These are phyloP conservation scores for Candida buenavistaensis DNA, from an alignment of 1,139 yeast species.

Conservation along the genomic window DNA sequence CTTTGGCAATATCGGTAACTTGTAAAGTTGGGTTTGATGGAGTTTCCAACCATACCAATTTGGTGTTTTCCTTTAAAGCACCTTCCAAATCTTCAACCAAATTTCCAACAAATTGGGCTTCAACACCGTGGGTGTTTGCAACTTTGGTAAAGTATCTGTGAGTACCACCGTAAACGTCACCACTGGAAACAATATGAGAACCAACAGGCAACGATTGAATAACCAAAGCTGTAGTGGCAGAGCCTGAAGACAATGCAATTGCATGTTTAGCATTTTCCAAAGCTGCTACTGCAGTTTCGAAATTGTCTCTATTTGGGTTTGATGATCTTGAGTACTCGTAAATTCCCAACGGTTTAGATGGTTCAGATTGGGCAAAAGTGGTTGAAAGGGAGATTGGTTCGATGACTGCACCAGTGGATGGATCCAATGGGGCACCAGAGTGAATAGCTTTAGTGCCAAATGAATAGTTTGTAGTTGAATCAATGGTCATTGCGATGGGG, in stretches of 20 bases:
- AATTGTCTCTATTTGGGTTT: constrained; percentile 84
- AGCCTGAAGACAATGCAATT: constrained; percentile 80
- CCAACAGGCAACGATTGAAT: constrained; percentile 73
- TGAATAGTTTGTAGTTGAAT: constrained; percentile 28
- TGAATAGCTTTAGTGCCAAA: constrained; percentile 86
- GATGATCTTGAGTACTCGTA: constrained; percentile 88
- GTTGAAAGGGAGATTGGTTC: constrained; percentile 84
- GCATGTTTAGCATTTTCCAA: constrained; percentile 78
- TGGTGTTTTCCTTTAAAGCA: constrained; percentile 61
- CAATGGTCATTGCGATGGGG: constrained; percentile 31
- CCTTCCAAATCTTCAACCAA: constrained; percentile 59
- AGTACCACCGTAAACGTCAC: constrained; percentile 93
- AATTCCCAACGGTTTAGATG: constrained; percentile 73
- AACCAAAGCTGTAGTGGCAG: constrained; percentile 81
- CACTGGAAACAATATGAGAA: constrained; percentile 76
- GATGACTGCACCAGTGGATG: constrained; percentile 82
- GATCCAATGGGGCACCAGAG: constrained; percentile 76
- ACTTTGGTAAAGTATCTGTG: constrained; percentile 89
- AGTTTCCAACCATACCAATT: constrained; percentile 84
- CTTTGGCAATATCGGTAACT: constrained; percentile 68
- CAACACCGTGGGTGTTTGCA: constrained; percentile 77
- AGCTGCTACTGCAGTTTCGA: constrained; percentile 79
- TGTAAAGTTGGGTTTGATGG: constrained; percentile 87
- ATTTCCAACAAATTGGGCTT: constrained; percentile 66
- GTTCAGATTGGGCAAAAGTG: constrained; percentile 79